Evolutionary conservation across 2,329 filamentous ascomycete genomes (phyloP), one percentile per base, ranked within the genome.

Genomic region (Fusarium virguliforme): DNA sequence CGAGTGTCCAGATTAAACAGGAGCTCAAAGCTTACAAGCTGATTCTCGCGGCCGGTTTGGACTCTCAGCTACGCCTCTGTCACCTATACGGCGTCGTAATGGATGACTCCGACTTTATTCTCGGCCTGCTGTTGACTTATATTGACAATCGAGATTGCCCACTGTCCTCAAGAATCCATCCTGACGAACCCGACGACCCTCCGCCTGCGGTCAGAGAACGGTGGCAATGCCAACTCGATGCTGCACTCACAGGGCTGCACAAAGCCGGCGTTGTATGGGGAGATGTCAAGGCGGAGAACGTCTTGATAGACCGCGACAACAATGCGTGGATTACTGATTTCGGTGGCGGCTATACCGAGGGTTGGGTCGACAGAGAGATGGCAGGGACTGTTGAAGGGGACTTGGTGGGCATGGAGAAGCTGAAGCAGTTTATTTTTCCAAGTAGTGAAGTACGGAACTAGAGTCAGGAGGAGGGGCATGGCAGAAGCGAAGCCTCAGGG

Each of bases 11-110:
- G 12, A 60, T 26, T 32, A 60, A 62, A 56, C 55, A 65, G 61
- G 67, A 77, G 46, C 68, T 76, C 1, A 43, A 62, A 8, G 46
- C 51, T 1, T 66, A 74, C 4, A 70, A 69, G 40, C 51, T 22
- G 24, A 73, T 76, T 15, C 43, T 46, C 0, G 35, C 46, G 2
- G 65, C 73, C 8, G 50, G 61, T 10, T 61, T 71, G 4, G 55
- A 64, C 41, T 58, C 70, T 28, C 3, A 41, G 4, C 18, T 70
- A 2, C 56, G 73, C 8, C 55, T 77, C 1, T 75, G 59, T 28
- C 69, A 55, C 8, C 26, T 76, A 8, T 56, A 74, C 15, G 71
- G 75, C 8, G 57, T 75, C 15, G 62, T 74, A 4, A 62, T 66
- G 34, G 67, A 75, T 57, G 62, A 70, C 2, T 10, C 10, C 8